A percentile compares a stretch with the other conserved stretches of the same genome.
Evolutionary conservation across 2,329 filamentous ascomycete species (phyloP).

Genomic region (Tolypocladium pustulatum): DNA sequence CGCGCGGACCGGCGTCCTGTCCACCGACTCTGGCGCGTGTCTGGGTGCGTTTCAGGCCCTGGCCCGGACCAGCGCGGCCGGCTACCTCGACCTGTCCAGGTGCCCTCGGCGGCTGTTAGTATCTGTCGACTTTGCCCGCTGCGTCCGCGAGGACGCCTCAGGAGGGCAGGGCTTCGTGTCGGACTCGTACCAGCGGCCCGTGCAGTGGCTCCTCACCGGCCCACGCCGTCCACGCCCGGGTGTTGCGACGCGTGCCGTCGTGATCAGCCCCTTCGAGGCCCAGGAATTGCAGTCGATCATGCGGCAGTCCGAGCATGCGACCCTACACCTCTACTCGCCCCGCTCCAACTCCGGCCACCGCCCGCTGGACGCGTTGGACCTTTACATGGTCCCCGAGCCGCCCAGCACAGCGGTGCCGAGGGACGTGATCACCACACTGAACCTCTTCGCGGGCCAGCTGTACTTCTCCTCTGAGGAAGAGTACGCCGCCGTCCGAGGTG

Average conservation of each 20-base stretch:
- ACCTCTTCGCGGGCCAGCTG: constrained; percentile 1
- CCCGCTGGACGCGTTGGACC: constrained; percentile 7
- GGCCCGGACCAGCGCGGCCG: too few relatives aligned
- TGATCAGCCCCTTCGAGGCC: constrained; percentile 53
- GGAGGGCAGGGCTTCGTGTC: neutral
- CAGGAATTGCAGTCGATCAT: constrained; percentile 36
- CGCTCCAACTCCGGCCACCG: constrained; percentile 22
- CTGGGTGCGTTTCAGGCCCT: too few relatives aligned
- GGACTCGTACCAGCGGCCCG: constrained; percentile 11
- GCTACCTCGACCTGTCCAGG: too few relatives aligned
- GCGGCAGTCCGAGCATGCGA: constrained; percentile 16
- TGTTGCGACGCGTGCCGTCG: constrained; percentile 23
- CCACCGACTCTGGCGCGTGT: too few relatives aligned
- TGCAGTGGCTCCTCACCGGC: constrained; percentile 14
- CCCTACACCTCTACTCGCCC: constrained; percentile 41
- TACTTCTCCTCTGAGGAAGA: neutral
- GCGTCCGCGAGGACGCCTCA: neutral
- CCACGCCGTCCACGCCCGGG: neutral
- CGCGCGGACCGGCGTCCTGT: too few relatives aligned
- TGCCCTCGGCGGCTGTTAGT: too few relatives aligned
- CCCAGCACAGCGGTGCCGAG: neutral
- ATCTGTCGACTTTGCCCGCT: constrained; percentile 7
- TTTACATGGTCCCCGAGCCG: constrained; percentile 9
- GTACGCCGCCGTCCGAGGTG: too few relatives aligned
- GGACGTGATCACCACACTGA: neutral